phyloP scores from a whole-genome alignment of 2,329 filamentous ascomycete genomes.

The Camptophora hylomeconis region DNA sequence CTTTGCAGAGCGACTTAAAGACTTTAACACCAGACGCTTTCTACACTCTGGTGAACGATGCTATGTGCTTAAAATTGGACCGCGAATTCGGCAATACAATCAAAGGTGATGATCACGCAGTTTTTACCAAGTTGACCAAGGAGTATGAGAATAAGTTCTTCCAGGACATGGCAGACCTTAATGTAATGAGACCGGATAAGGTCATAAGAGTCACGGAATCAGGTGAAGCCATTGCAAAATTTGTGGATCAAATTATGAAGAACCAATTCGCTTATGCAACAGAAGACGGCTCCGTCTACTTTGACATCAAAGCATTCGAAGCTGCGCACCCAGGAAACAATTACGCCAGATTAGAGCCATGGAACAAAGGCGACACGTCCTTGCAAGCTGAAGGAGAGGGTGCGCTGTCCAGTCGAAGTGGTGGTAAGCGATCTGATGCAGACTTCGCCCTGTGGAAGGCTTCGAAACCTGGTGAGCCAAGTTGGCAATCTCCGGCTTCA shows the following conservation, averaged over 20 bases:
- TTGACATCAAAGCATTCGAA: slow-evolving; percentile 80
- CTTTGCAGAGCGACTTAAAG: slow-evolving; percentile 26
- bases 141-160: slow-evolving; percentile 81
- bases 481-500: slow-evolving; percentile 71
- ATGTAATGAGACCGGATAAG: slow-evolving; percentile 69
- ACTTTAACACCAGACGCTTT: slow-evolving; percentile 31
- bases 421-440: slow-evolving; percentile 59
- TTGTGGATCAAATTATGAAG: slow-evolving; percentile 67
- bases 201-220: slow-evolving; percentile 89
- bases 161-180: slow-evolving; percentile 74
- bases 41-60: slow-evolving; percentile 47
- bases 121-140: slow-evolving; percentile 77
- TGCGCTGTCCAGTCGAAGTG: slow-evolving; percentile 48
- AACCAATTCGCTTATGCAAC: slow-evolving; percentile 75
- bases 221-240: slow-evolving; percentile 71
- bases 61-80: slow-evolving; percentile 75
- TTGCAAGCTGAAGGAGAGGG: slow-evolving; percentile 84
- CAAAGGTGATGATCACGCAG: slow-evolving; percentile 49
- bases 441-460: slow-evolving; percentile 94
- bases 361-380: slow-evolving; percentile 70
- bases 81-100: slow-evolving; percentile 42
- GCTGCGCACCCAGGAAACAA: slow-evolving; percentile 67
- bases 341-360: slow-evolving; percentile 75
- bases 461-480: slow-evolving; percentile 81
- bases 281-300: slow-evolving; percentile 77